Conservation (phyloP, 2,329 filamentous ascomycete species). For the Keithomyces neogunnii region DNA sequence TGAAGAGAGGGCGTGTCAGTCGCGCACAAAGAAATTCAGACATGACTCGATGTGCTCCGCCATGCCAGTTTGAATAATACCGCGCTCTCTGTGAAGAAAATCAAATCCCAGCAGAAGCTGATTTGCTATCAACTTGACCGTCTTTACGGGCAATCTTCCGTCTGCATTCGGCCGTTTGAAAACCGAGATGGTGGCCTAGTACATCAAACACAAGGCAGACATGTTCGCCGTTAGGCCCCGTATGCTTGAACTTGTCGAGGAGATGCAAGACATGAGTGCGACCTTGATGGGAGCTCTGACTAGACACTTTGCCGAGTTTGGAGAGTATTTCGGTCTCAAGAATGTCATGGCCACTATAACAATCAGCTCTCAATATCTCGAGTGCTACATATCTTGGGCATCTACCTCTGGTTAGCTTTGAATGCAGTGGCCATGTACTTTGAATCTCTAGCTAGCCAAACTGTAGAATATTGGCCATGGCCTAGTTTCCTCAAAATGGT, state of each 20-base stretch:
- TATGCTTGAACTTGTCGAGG: not conserved
- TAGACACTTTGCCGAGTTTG: not conserved
- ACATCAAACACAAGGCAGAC: conserved; percentile 3
- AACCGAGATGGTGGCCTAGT: not conserved
- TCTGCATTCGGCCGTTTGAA: not conserved
- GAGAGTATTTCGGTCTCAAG: conserved; percentile 1
- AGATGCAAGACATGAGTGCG: not conserved
- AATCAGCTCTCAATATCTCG: not conserved
- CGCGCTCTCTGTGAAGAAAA: not conserved
- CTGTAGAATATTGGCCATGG: conserved; percentile 14
- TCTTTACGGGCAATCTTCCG: not conserved
- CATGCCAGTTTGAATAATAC: not conserved
- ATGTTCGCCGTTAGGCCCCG: not conserved
- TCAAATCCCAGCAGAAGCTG: not conserved
- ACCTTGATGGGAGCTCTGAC: not conserved
- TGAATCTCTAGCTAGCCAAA: conserved; percentile 14
- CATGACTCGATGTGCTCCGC: no score
- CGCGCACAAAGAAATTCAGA: not conserved
- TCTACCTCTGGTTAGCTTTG: not conserved
- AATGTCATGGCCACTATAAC: conserved; percentile 1
- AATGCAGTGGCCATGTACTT: not conserved
- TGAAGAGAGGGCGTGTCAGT: no score
- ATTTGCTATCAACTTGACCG: not conserved
- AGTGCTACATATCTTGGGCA: conserved; percentile 2
- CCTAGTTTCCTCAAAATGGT: conserved; percentile 15